phyloP scores from a whole-genome alignment of 768 basidiomycete genomes.

The Tricholoma hemisulphureum region DNA sequence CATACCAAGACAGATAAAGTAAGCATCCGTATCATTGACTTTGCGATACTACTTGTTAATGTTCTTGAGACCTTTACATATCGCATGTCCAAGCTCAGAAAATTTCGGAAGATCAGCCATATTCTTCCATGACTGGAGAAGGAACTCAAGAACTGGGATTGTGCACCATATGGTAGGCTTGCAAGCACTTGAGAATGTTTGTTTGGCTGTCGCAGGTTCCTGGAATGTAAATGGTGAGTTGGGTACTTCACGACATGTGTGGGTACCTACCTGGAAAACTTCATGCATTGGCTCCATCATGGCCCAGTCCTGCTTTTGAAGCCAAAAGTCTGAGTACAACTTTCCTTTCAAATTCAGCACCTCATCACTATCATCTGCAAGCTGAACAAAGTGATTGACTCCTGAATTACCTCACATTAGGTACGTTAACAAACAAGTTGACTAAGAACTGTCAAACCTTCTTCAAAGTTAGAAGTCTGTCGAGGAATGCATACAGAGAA shows the following conservation, averaged over 20 bases:
- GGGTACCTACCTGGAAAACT: constrained; percentile 8
- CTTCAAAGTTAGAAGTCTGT: not conserved
- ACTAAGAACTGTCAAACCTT: not conserved
- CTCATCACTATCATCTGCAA: not conserved
- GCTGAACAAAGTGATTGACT: not conserved
- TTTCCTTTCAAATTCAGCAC: constrained; percentile 7
- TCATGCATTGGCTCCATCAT: constrained; percentile 12
- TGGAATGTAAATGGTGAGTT: constrained; percentile 2
- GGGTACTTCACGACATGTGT: not conserved
- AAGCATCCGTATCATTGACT: constrained; percentile 10
- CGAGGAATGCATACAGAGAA: not conserved
- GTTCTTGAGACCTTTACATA: constrained; percentile 11
- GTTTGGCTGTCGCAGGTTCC: constrained; percentile 16
- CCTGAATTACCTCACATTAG: not conserved
- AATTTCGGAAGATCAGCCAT: too few relatives aligned
- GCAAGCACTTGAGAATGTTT: too few relatives aligned
- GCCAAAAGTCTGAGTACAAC: constrained; percentile 13
- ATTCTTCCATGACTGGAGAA: too few relatives aligned
- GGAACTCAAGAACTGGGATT: too few relatives aligned
- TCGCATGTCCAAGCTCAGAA: not conserved
- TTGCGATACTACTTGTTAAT: constrained; percentile 1
- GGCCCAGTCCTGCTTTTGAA: too few relatives aligned
- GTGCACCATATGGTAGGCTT: too few relatives aligned
- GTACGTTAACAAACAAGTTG: not conserved
- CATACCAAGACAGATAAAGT: constrained; percentile 12